phyloP scores from a whole-genome alignment of 2,329 filamentous ascomycete genomes.

The Penicillium sp. region DNA sequence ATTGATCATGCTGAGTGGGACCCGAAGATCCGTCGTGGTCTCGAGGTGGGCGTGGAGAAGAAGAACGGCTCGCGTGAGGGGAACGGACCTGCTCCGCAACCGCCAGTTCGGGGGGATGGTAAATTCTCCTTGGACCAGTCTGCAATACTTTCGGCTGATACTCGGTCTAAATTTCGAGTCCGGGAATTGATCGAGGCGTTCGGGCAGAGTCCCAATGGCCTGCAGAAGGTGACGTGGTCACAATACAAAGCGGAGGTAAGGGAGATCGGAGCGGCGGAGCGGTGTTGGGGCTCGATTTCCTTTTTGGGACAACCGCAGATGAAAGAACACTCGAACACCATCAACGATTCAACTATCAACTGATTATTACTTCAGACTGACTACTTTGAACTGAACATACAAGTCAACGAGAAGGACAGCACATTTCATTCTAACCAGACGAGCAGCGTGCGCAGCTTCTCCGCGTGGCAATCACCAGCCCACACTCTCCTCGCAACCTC shows the following conservation, averaged over 20 bases:
- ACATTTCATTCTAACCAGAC: no score
- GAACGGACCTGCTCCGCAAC: background rate
- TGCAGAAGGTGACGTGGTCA: constrained; percentile 1
- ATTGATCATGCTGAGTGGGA: constrained; percentile 19
- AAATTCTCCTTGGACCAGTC: background rate
- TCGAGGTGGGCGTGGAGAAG: background rate
- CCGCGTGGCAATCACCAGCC: no score
- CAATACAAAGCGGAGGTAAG: background rate
- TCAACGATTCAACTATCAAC: no score
- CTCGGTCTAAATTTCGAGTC: background rate
- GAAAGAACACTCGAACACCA: background rate
- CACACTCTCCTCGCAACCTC: no score
- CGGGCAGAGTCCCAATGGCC: background rate
- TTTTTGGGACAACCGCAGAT: background rate
- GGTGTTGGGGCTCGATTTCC: background rate
- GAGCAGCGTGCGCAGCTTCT: no score
- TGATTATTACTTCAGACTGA: no score
- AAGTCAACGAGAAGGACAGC: no score
- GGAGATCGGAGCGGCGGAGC: background rate
- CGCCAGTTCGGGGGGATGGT: background rate
- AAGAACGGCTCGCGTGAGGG: background rate
- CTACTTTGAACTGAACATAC: no score
- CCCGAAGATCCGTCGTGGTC: background rate
- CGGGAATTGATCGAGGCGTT: background rate
- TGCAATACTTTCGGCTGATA: background rate